Evolutionary conservation across 176 grass and related monocot genomes (phyloP).

Genomic region (Tuctoria greenei): DNA sequence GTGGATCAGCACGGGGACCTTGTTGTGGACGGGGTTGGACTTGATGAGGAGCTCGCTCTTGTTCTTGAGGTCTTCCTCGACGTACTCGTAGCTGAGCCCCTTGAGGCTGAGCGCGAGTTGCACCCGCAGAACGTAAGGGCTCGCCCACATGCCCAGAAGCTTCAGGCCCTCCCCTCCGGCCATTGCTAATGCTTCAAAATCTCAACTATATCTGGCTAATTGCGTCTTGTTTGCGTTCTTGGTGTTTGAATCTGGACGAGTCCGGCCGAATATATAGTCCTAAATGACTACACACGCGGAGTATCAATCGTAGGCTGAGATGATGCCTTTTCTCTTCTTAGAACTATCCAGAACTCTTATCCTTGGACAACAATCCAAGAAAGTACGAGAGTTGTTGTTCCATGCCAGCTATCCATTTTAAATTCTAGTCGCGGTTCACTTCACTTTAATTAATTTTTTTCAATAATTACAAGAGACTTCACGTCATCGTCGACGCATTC

Average conservation of each 20-base stretch:
- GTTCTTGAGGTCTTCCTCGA: conserved; percentile 38
- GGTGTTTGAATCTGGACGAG: not conserved
- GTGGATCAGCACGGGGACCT: conserved; percentile 65
- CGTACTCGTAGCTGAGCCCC: conserved; percentile 43
- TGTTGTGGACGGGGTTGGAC: conserved; percentile 56
- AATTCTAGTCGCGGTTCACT: too few species aligned
- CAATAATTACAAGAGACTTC: not conserved
- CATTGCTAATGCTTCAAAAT: conserved; percentile 2
- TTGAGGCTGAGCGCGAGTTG: conserved; percentile 52
- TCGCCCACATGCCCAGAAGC: conserved; percentile 42
- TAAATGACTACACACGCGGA: not conserved
- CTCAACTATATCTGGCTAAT: not conserved
- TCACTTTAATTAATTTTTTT: not conserved
- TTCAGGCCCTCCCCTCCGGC: conserved; percentile 44
- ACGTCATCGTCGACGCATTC: not conserved
- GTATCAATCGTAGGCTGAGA: not conserved
- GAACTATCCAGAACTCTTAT: not conserved
- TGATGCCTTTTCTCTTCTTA: not conserved
- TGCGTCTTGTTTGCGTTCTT: not conserved
- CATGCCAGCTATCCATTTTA: not conserved
- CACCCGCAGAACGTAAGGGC: conserved; percentile 29
- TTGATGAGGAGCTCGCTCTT: conserved; percentile 59
- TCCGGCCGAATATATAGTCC: not conserved
- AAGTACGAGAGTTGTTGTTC: not conserved
- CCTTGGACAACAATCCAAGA: conserved; percentile 12